phyloP scores from a whole-genome alignment of 2,329 filamentous ascomycete species.

The Colletotrichum sp. region DNA sequence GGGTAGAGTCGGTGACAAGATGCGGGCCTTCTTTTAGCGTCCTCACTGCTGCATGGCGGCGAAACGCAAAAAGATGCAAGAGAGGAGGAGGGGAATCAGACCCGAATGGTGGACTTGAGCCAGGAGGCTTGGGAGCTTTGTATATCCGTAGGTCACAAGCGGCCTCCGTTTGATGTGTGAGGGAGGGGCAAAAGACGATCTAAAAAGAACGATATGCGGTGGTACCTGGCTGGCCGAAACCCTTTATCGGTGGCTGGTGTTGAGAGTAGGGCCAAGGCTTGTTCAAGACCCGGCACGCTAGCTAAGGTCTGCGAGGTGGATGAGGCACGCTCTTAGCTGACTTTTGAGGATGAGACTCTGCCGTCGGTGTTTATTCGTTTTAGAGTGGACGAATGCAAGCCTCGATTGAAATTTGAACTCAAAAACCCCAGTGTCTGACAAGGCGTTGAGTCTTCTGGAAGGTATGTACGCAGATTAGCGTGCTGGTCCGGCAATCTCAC shows the following conservation, averaged over 20 bases:
- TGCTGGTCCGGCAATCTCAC: neutral
- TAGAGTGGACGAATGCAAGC: neutral
- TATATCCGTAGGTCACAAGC: conserved; percentile 2
- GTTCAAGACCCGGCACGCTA: conserved; percentile 11
- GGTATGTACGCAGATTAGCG: conserved; percentile 13
- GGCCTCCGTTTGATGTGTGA: neutral
- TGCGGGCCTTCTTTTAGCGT: conserved; percentile 16
- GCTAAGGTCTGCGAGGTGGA: neutral
- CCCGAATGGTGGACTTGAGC: neutral
- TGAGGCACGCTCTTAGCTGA: neutral
- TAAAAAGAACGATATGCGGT: conserved; percentile 2
- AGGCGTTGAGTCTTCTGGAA: neutral
- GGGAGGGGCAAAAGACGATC: conserved; percentile 12
- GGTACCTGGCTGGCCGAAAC: conserved; percentile 15
- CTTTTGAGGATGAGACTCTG: neutral
- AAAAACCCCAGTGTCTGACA: neutral
- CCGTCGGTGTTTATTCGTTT: neutral
- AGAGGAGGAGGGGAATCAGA: neutral
- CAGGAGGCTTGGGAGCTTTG: conserved; percentile 8
- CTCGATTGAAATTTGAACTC: neutral
- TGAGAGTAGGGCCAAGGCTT: conserved; percentile 8
- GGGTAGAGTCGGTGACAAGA: conserved; percentile 5
- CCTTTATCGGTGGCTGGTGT: conserved; percentile 13
- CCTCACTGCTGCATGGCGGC: conserved; percentile 13
- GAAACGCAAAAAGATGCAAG: conserved; percentile 5